Conservation (phyloP, 208 protist genomes). For the Blechomonas ayalai region DNA sequence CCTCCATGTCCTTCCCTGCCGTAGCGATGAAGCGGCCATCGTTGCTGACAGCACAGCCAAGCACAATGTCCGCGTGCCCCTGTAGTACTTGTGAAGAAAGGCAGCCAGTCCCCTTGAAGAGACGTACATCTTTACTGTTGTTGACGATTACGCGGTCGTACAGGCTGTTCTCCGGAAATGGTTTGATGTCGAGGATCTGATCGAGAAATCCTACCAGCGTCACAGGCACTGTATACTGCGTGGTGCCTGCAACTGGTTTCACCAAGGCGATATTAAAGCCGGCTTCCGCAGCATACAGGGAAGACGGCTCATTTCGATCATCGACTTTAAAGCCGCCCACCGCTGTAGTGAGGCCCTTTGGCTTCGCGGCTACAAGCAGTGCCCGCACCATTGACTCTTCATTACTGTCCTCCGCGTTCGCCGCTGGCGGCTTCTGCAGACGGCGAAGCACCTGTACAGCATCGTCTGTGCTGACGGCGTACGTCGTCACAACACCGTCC, state of each 20-base stretch:
- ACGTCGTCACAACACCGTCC: conserved; percentile 66
- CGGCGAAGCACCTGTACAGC: conserved; percentile 33
- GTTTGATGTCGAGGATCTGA: conserved; percentile 81
- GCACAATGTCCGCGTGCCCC: conserved; percentile 80
- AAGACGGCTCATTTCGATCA: conserved; percentile 10
- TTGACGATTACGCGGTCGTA: conserved; percentile 66
- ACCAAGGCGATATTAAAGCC: conserved; percentile 59
- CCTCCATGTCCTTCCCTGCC: conserved; percentile 69
- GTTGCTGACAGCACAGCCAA: conserved; percentile 66
- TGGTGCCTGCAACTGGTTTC: conserved; percentile 1
- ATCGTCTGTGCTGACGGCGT: conserved; percentile 37
- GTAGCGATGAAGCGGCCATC: conserved; percentile 72
- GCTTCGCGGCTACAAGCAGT: conserved; percentile 28
- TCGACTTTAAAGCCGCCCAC: conserved; percentile 11
- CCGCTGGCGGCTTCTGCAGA: conserved; percentile 28
- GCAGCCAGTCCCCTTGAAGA: conserved; percentile 45
- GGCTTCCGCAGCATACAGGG: conserved; percentile 63
- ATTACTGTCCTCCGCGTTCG: conserved; percentile 30
- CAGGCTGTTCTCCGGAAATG: conserved; percentile 16
- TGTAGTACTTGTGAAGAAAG: conserved; percentile 53
- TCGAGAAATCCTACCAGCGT: conserved; percentile 82
- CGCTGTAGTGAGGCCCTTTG: conserved; percentile 45
- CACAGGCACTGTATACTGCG: conserved; percentile 17
- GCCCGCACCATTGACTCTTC: conserved; percentile 62
- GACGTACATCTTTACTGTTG: conserved; percentile 83